These are phyloP conservation scores for Chara braunii DNA, from an alignment of 139 green algal species.

Conservation along the genomic window DNA sequence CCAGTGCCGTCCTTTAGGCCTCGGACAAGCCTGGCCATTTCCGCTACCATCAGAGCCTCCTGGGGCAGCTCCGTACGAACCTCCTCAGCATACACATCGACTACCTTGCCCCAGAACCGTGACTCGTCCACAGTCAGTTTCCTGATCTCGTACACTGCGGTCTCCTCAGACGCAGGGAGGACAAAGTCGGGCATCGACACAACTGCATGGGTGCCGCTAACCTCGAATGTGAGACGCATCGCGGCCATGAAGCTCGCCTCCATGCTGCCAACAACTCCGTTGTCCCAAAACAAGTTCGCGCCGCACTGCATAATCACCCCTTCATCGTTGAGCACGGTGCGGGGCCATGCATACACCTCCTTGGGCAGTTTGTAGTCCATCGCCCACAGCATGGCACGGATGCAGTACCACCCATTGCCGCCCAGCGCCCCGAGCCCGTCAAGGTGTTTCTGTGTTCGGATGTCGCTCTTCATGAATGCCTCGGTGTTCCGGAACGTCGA, in stretches of 20 bases:
- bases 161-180: conserved; percentile 1
- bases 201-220: not conserved
- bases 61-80: not conserved
- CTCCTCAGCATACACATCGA: not conserved
- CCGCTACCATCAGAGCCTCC: conserved; percentile 5
- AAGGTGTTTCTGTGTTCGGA: conserved; percentile 2
- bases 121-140: not conserved
- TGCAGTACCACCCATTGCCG: conserved; percentile 25
- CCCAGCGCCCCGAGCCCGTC: conserved; percentile 15
- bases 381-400: conserved; percentile 12
- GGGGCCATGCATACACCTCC: not conserved
- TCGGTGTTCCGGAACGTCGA: not conserved
- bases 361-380: conserved; percentile 11
- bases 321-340: not conserved
- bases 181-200: conserved; percentile 3
- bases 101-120: not conserved
- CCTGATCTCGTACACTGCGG: not conserved
- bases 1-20: not conserved
- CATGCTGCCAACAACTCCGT: too few species aligned
- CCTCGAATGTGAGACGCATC: not conserved
- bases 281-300: not conserved
- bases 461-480: conserved; percentile 6
- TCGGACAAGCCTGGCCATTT: not conserved
- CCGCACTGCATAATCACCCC: conserved; percentile 16
- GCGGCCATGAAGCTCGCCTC: conserved; percentile 7